Conservation (phyloP, 1,139 yeast genomes). For the Nakaseomyces sp. region DNA sequence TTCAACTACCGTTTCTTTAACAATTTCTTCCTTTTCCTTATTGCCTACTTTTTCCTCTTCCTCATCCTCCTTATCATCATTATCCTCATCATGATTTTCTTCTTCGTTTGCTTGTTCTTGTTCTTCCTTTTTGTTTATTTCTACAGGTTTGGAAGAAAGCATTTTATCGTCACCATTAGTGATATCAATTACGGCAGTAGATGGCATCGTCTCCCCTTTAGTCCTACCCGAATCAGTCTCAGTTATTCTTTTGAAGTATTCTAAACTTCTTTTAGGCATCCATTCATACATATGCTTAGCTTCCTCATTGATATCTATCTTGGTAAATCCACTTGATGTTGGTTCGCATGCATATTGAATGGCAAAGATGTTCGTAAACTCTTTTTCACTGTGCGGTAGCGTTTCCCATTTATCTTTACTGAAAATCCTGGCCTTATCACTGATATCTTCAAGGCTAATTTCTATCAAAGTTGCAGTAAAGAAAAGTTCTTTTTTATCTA, state of each 20-base stretch:
- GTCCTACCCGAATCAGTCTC: background rate
- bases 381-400: constrained; percentile 3
- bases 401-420: constrained; percentile 8
- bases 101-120: background rate
- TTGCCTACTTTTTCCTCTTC: too few species aligned
- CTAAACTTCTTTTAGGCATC: constrained; percentile 5
- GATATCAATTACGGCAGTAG: background rate
- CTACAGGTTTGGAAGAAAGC: too few species aligned
- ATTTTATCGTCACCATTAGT: background rate
- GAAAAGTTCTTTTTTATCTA: constrained; percentile 13
- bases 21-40: background rate
- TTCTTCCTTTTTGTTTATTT: too few species aligned
- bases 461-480: constrained; percentile 14
- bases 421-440: constrained; percentile 9
- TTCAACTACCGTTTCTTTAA: background rate
- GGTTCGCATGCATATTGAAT: constrained; percentile 20
- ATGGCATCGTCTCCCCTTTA: background rate
- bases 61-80: too few species aligned
- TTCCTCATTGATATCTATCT: constrained; percentile 18
- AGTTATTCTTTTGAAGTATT: constrained; percentile 1
- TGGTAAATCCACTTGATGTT: constrained; percentile 13
- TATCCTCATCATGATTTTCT: too few species aligned
- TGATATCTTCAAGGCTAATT: constrained; percentile 11
- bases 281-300: constrained; percentile 7
- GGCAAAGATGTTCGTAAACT: constrained; percentile 10